phyloP scores from a whole-genome alignment of 768 basidiomycete species.

The Pleurotus sapidus region DNA sequence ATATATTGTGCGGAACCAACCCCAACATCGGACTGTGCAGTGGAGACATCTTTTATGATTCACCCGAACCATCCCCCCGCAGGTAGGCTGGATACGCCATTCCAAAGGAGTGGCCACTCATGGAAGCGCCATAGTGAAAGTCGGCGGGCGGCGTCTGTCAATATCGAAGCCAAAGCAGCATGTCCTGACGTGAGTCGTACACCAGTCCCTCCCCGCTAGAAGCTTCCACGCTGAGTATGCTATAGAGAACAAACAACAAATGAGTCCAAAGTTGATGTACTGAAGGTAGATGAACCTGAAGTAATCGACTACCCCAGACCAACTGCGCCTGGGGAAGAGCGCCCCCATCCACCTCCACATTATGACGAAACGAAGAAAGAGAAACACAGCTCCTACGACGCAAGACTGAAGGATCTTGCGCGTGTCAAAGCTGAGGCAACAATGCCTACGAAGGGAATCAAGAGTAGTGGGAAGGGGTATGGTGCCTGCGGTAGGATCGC shows the following conservation, averaged over 20 bases:
- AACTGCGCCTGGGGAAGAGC: conserved; percentile 32
- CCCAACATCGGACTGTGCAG: no score
- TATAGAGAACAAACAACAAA: not conserved
- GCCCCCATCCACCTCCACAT: conserved; percentile 30
- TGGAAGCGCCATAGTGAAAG: conserved; percentile 31
- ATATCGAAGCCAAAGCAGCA: conserved; percentile 36
- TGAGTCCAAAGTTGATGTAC: conserved; percentile 3
- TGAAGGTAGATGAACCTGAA: conserved; percentile 19
- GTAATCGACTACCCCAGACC: conserved; percentile 53
- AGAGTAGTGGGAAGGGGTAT: conserved; percentile 29
- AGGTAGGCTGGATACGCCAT: conserved; percentile 27
- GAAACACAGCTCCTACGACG: conserved; percentile 35
- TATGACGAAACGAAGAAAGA: conserved; percentile 45
- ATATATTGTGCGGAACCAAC: no score
- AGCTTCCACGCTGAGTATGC: not conserved
- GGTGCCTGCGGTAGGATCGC: conserved; percentile 50
- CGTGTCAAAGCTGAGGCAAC: conserved; percentile 46
- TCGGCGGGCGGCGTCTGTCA: conserved; percentile 52
- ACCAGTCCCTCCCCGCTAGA: not conserved
- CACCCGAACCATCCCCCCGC: conserved; percentile 39
- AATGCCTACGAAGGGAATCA: conserved; percentile 43
- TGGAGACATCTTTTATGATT: no score
- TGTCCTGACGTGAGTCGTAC: conserved; percentile 6
- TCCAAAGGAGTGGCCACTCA: not conserved
- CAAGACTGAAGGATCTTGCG: conserved; percentile 40